Evolutionary conservation across 371 early-diverging fungal species (phyloP), one percentile per base, ranked within the genome.

Genomic region (Mortierella sp.): DNA sequence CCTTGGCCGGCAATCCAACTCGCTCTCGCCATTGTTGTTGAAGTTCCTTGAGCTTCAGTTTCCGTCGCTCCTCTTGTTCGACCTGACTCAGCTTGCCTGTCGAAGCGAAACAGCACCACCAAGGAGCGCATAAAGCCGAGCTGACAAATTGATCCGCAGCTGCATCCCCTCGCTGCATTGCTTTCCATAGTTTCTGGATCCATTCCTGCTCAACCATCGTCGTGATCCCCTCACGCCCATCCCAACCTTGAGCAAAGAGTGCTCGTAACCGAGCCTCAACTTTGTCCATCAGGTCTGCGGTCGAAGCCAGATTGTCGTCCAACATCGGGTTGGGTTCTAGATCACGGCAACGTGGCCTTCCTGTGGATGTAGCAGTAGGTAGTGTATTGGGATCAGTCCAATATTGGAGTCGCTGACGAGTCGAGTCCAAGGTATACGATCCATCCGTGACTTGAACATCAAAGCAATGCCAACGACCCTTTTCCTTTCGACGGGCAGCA

Each of bases 391-490:
- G 45, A 45, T 15, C 58, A 12, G 69, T 59, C 80, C 80, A 73
- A 58, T 70, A 64, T 26, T 70, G 80, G 6, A 67, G 67, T 1
- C 69, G 28, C 44, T 79, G 80, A 11, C 67, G 70, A 1, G 47
- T 50, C 0, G 66, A 62, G 25, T 66, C 50, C 5, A 73, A 4
- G 1, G 25, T 45, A 28, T 66, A 63, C 1, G 59, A 48, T 1
- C 80, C 80, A 46, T 79, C 80, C 7, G 80, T 65, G 30, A 69
- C 50, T 15, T 59, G 62, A 15, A 79, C 52, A 23, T 79, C 80
- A 25, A 79, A 57, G n/a, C 70, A 57, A 37, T 79, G 70, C 80
- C 80, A 79, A 0, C 80, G 73, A 0, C 80, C 80, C 28, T 72
- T 72, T 14, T 76, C 77, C 16, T 50, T 46, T 1, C 29, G 44